phyloP scores from a whole-genome alignment of 2,329 filamentous ascomycete species.

The Blastomyces emzantsi region DNA sequence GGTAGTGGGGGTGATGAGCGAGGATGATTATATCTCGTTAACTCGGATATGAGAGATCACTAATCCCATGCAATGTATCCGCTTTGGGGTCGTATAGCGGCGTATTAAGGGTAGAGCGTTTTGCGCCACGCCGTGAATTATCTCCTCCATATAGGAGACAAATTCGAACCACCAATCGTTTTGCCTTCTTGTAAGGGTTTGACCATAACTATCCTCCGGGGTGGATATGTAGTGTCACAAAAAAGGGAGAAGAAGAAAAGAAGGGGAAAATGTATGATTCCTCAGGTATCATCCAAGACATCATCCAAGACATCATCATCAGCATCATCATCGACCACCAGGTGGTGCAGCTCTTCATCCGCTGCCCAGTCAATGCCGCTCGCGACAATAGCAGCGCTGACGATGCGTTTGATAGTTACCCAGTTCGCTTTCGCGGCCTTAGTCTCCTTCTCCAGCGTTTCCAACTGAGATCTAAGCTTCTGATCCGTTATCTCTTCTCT shows the following conservation, averaged over 20 bases:
- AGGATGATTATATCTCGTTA: background rate
- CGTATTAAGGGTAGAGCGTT: background rate
- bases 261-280: background rate
- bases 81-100: background rate
- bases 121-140: background rate
- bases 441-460: slow-evolving; percentile 50
- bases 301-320: slow-evolving; percentile 24
- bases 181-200: background rate
- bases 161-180: background rate
- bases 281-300: slow-evolving; percentile 17
- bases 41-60: background rate
- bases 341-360: slow-evolving; percentile 56
- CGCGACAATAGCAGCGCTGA: slow-evolving; percentile 68
- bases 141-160: background rate
- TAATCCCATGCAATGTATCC: background rate
- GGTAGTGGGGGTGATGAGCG: background rate
- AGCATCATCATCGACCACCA: slow-evolving; percentile 55
- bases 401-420: slow-evolving; percentile 66
- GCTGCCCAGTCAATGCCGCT: slow-evolving; percentile 76
- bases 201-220: background rate
- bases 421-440: slow-evolving; percentile 57
- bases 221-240: background rate
- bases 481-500: slow-evolving; percentile 47
- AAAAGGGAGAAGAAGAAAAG: background rate
- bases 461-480: slow-evolving; percentile 47